A percentile compares a stretch with the other conserved stretches of the same genome.
Conservation (phyloP, 164 flowering plant genomes). For the Euptelea pleiosperma region DNA sequence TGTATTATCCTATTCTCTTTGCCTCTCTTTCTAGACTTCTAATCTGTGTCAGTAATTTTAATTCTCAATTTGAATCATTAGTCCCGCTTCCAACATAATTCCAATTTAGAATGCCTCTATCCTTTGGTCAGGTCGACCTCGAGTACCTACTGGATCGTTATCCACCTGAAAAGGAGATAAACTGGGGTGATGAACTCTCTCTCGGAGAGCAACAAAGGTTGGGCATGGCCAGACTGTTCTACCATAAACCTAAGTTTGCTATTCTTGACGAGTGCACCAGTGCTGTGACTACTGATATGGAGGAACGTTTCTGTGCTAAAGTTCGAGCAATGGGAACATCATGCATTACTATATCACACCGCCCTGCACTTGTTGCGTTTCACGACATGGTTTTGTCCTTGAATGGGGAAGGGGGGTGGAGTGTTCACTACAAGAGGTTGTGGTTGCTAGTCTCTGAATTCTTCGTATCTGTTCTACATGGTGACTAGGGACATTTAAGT, state of each 20-base stretch:
- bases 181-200: conserved; percentile 99
- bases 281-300: conserved; percentile 99
- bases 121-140: conserved; percentile 72
- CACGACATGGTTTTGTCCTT: conserved; percentile 94
- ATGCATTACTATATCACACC: conserved; percentile 97
- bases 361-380: conserved; percentile 98
- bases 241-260: conserved; percentile 98
- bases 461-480: not conserved
- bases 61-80: not conserved
- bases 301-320: conserved; percentile 94
- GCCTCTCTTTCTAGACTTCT: not conserved
- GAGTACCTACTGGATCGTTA: conserved; percentile 94
- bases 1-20: conserved; percentile 36
- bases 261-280: conserved; percentile 99
- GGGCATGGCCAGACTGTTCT: conserved; percentile 99
- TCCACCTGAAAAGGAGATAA: conserved; percentile 82
- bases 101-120: not conserved
- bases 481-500: not conserved
- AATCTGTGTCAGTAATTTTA: too few relatives aligned
- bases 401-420: conserved; percentile 99
- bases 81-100: conserved; percentile 1
- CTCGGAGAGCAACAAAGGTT: conserved; percentile 97
- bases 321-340: conserved; percentile 99
- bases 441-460: conserved; percentile 6
- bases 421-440: conserved; percentile 67